phyloP scores from a whole-genome alignment of 495 filamentous ascomycete species.

The Talaromyces borbonicus region DNA sequence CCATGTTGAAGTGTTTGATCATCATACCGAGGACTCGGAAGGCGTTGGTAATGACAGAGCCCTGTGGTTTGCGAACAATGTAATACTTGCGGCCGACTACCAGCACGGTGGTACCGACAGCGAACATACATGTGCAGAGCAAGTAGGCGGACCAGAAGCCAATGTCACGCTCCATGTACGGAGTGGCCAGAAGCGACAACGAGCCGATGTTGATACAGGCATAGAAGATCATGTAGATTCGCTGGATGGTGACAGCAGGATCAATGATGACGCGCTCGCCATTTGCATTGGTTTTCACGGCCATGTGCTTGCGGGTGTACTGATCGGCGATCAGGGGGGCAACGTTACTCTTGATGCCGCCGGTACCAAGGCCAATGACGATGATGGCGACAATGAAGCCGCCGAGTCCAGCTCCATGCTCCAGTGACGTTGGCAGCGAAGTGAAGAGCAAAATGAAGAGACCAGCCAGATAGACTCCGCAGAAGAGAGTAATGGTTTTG shows the following conservation, averaged over 20 bases:
- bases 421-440: slow-evolving; percentile 35
- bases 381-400: slow-evolving; percentile 39
- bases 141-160: slow-evolving; percentile 71
- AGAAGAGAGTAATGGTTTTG: slow-evolving; percentile 56
- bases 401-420: slow-evolving; percentile 37
- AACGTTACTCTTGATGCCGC: slow-evolving; percentile 67
- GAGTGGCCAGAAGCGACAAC: slow-evolving; percentile 47
- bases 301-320: slow-evolving; percentile 54
- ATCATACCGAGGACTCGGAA: slow-evolving; percentile 54
- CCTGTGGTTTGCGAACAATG: slow-evolving; percentile 52
- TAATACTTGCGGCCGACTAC: slow-evolving; percentile 47
- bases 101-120: slow-evolving; percentile 41
- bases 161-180: slow-evolving; percentile 55
- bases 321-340: slow-evolving; percentile 66
- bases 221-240: slow-evolving; percentile 70
- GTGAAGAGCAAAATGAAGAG: slow-evolving; percentile 40
- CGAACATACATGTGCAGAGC: slow-evolving; percentile 54
- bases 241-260: slow-evolving; percentile 62
- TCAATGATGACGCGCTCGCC: slow-evolving; percentile 71
- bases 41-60: slow-evolving; percentile 50
- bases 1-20: slow-evolving; percentile 41
- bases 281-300: slow-evolving; percentile 37
- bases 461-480: slow-evolving; percentile 36
- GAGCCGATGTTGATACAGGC: slow-evolving; percentile 69
- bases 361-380: slow-evolving; percentile 43